phyloP scores from a whole-genome alignment of 2,329 filamentous ascomycete genomes.

The Xylaria sp. region DNA sequence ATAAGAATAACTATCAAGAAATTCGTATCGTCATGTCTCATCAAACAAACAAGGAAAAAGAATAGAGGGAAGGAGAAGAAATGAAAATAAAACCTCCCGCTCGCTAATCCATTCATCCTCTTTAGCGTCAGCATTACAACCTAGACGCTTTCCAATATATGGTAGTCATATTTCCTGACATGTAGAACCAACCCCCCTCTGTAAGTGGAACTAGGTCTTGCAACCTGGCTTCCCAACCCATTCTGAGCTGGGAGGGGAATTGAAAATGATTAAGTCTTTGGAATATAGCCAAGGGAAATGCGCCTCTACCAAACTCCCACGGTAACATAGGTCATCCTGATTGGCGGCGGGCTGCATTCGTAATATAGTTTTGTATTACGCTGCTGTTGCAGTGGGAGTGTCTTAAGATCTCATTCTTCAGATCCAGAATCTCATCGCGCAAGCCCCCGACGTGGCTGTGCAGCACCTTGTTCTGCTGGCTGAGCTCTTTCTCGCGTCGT shows the following conservation, averaged over 20 bases:
- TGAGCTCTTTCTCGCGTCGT: slow-evolving; percentile 39
- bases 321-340: slow-evolving; percentile 10
- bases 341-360: slow-evolving; percentile 38
- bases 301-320: not conserved
- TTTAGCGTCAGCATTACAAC: not conserved
- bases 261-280: not conserved
- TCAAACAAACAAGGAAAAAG: not conserved
- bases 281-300: not conserved
- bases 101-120: not conserved
- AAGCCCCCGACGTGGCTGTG: slow-evolving; percentile 36
- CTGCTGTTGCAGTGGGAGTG: slow-evolving; percentile 45
- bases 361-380: slow-evolving; percentile 46
- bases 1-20: no score
- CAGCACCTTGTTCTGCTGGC: slow-evolving; percentile 40
- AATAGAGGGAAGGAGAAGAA: no score
- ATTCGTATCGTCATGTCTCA: slow-evolving; percentile 1
- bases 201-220: not conserved
- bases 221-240: not conserved
- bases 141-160: not conserved
- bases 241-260: not conserved
- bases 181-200: not conserved
- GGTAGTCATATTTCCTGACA: not conserved
- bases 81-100: not conserved
- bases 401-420: slow-evolving; percentile 45
- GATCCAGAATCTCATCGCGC: slow-evolving; percentile 41